Conservation (phyloP, 2,329 filamentous ascomycete genomes). For the Alternaria brassicae region DNA sequence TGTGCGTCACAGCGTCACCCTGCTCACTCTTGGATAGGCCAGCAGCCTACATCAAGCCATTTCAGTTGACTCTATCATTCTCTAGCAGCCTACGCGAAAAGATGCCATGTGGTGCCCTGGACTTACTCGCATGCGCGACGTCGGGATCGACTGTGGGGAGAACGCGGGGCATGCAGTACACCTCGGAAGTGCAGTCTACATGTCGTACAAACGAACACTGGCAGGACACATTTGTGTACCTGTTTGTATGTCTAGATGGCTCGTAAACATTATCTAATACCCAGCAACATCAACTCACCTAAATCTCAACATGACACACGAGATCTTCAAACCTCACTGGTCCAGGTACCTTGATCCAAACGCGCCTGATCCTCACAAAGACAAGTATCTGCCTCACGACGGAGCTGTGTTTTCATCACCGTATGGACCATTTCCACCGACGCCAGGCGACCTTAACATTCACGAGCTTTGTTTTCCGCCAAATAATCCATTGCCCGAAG, state of each 20-base stretch:
- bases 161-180: conserved; percentile 4
- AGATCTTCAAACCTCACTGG: conserved; percentile 38
- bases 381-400: conserved; percentile 28
- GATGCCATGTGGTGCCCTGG: neutral
- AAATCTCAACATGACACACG: conserved; percentile 24
- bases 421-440: conserved; percentile 38
- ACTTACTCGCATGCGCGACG: neutral
- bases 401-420: conserved; percentile 33
- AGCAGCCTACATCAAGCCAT: neutral
- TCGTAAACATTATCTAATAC: neutral
- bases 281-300: neutral
- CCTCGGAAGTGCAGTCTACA: neutral
- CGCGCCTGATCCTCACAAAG: conserved; percentile 31
- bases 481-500: conserved; percentile 31
- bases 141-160: conserved; percentile 1
- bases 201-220: neutral
- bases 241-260: neutral
- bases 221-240: neutral
- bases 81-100: neutral
- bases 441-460: conserved; percentile 38
- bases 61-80: neutral
- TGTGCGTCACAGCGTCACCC: neutral
- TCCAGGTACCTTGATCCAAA: conserved; percentile 33
- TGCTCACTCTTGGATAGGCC: neutral
- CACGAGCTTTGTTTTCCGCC: conserved; percentile 42